These are phyloP conservation scores for Polygonum maritimum DNA, from an alignment of 148 eudicot genomes.

Conservation along the genomic window DNA sequence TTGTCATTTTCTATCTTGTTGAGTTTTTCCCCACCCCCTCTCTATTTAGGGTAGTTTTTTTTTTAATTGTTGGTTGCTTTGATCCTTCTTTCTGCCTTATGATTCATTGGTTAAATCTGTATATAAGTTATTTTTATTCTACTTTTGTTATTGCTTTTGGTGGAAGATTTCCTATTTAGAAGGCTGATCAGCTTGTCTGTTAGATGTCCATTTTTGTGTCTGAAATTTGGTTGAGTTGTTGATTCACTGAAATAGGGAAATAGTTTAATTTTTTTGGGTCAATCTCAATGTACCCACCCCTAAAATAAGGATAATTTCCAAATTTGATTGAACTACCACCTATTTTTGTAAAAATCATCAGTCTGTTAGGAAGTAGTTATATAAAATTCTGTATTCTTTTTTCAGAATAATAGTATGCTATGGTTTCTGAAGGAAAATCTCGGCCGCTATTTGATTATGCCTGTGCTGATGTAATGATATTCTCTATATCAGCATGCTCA, in stretches of 20 bases:
- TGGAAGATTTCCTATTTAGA: background rate
- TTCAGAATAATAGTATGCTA: background rate
- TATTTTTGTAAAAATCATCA: background rate
- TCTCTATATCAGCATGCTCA: background rate
- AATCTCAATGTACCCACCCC: background rate
- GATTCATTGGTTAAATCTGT: background rate
- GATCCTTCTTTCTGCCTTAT: background rate
- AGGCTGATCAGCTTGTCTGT: slow-evolving; percentile 4
- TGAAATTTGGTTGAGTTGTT: slow-evolving; percentile 1
- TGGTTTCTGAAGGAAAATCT: background rate
- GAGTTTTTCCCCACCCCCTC: background rate
- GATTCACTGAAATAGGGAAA: background rate
- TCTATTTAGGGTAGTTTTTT: background rate
- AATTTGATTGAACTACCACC: background rate
- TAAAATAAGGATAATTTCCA: background rate
- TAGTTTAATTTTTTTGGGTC: background rate
- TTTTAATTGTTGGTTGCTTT: background rate
- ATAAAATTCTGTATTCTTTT: background rate
- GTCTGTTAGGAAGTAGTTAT: background rate
- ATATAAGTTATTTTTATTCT: background rate
- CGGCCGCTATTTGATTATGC: background rate
- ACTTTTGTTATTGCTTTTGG: background rate
- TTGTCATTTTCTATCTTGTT: background rate
- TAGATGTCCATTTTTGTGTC: background rate
- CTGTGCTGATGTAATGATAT: background rate